Percentiles rank a stretch among this genome's conserved stretches.
These are phyloP conservation scores for Magnusiomyces paraingens DNA, from an alignment of 1,139 yeast species.

Conservation along the genomic window DNA sequence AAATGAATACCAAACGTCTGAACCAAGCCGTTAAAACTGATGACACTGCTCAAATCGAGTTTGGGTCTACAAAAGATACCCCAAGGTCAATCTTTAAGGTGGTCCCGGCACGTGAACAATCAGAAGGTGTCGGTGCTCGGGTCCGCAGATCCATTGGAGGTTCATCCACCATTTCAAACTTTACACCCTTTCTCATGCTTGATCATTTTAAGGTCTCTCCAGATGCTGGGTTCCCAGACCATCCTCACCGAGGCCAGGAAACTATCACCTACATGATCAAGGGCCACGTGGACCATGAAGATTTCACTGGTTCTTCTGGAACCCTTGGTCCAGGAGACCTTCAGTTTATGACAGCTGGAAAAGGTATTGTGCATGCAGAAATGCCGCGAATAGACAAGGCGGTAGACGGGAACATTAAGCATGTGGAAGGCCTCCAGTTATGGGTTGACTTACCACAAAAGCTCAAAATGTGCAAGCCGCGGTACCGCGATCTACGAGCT, in stretches of 20 bases:
- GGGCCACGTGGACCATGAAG: slow-evolving; percentile 86
- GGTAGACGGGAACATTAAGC: slow-evolving; percentile 18
- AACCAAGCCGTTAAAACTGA: too few relatives aligned
- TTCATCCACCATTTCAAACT: slow-evolving; percentile 55
- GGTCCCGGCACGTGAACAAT: slow-evolving; percentile 63
- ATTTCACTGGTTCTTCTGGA: slow-evolving; percentile 80
- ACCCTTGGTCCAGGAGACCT: slow-evolving; percentile 75
- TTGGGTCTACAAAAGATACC: background rate
- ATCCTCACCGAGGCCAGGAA: slow-evolving; percentile 90
- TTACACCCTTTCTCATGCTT: slow-evolving; percentile 76
- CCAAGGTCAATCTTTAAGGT: slow-evolving; percentile 52
- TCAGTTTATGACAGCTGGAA: slow-evolving; percentile 94
- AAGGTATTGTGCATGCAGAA: slow-evolving; percentile 79
- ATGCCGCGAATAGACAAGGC: slow-evolving; percentile 49
- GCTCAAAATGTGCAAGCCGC: slow-evolving; percentile 60
- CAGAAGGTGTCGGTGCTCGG: slow-evolving; percentile 83
- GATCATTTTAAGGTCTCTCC: slow-evolving; percentile 66
- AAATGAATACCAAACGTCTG: too few relatives aligned
- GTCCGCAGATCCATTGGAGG: slow-evolving; percentile 88
- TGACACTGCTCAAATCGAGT: too few relatives aligned
- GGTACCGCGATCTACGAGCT: slow-evolving; percentile 67
- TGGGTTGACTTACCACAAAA: slow-evolving; percentile 81
- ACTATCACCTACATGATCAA: slow-evolving; percentile 67
- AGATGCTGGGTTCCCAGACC: slow-evolving; percentile 88
- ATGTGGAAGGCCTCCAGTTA: slow-evolving; percentile 62